Conservation (phyloP, 805 yeast genomes). For the Candida hispaniensis region DNA sequence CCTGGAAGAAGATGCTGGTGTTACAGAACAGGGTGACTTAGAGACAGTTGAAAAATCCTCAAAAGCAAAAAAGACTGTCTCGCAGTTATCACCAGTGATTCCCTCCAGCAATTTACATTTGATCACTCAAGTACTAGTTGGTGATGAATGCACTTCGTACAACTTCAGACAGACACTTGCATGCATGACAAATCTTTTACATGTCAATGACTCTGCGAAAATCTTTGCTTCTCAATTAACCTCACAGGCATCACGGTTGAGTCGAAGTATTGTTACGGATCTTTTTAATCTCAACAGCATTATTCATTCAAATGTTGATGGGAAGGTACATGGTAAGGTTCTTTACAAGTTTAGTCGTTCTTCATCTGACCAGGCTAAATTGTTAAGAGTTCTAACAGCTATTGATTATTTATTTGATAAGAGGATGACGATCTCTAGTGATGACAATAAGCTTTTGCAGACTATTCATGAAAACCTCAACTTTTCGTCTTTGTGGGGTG, state of each 20-base stretch:
- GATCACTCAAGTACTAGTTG: constrained; percentile 55
- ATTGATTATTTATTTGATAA: constrained; percentile 65
- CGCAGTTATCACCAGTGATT: constrained; percentile 42
- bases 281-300: constrained; percentile 26
- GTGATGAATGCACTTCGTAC: constrained; percentile 75
- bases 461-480: constrained; percentile 38
- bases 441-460: constrained; percentile 18
- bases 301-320: constrained; percentile 25
- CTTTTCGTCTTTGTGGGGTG: constrained; percentile 75
- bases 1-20: not conserved
- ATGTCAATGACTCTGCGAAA: constrained; percentile 47
- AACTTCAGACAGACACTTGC: constrained; percentile 77
- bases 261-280: constrained; percentile 45
- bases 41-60: no score
- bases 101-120: constrained; percentile 51
- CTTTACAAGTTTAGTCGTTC: constrained; percentile 64
- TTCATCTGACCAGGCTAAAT: constrained; percentile 77
- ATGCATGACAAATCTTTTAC: constrained; percentile 65
- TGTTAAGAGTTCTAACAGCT: constrained; percentile 78
- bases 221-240: constrained; percentile 61
- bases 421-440: no score
- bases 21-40: no score
- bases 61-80: constrained; percentile 5
- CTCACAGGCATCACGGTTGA: constrained; percentile 48
- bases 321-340: constrained; percentile 44